A percentile compares a stretch with the other conserved stretches of the same genome.
phyloP scores from a whole-genome alignment of 306 rosid species.

The Delonix regia region DNA sequence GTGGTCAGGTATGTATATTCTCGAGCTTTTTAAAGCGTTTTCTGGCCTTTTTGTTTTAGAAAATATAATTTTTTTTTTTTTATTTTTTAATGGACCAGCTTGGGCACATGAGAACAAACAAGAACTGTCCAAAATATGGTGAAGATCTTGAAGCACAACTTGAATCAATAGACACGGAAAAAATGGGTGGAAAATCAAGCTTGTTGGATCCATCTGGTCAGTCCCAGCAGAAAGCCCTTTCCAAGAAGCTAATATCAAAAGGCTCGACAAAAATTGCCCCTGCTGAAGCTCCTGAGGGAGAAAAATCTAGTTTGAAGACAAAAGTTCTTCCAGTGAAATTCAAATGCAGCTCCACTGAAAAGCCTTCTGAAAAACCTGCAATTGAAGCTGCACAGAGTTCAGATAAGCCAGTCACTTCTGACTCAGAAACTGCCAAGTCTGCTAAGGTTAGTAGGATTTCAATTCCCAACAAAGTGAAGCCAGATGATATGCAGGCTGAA shows the following conservation, averaged over 20 bases:
- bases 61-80: conserved; percentile 38
- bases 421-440: conserved; percentile 74
- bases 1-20: conserved; percentile 80
- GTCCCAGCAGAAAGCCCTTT: conserved; percentile 59
- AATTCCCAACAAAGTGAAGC: conserved; percentile 66
- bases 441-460: conserved; percentile 70
- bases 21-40: conserved; percentile 1
- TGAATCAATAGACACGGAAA: conserved; percentile 72
- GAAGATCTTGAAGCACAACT: conserved; percentile 71
- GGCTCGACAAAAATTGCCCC: conserved; percentile 60
- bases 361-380: conserved; percentile 62
- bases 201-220: conserved; percentile 61
- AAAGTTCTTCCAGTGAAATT: conserved; percentile 68
- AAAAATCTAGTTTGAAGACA: conserved; percentile 3
- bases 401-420: conserved; percentile 74
- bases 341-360: conserved; percentile 84
- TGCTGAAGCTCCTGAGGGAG: conserved; percentile 28
- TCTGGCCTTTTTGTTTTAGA: conserved; percentile 23
- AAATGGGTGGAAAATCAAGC: conserved; percentile 61
- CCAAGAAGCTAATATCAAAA: conserved; percentile 70
- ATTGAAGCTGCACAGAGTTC: conserved; percentile 54
- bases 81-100: conserved; percentile 54
- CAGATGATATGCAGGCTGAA: conserved; percentile 67
- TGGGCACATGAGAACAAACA: conserved; percentile 99
- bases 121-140: conserved; percentile 95